Percentiles rank a stretch among this genome's conserved stretches.
Conservation (phyloP, 1,139 yeast species). For the Geotrichum macrosporum region DNA sequence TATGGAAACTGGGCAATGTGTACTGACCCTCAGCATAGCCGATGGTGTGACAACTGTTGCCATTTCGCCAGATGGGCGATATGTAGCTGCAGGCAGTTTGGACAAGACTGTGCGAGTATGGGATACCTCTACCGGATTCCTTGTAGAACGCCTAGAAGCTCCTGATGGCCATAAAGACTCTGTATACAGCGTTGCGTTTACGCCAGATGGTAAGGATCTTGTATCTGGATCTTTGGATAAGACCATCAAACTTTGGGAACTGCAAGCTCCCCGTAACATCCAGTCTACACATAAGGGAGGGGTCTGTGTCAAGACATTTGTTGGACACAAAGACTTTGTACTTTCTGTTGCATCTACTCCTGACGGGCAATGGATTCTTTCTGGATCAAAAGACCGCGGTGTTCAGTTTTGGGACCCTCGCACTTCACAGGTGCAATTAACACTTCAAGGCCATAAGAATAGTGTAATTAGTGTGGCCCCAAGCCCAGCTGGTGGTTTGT, state of each 20-base stretch:
- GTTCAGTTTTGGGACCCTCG: slow-evolving; percentile 95
- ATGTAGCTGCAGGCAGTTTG: slow-evolving; percentile 93
- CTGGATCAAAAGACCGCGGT: slow-evolving; percentile 96
- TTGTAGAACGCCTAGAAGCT: slow-evolving; percentile 88
- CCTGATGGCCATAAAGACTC: slow-evolving; percentile 97
- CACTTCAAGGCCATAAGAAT: slow-evolving; percentile 96
- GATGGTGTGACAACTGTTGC: slow-evolving; percentile 91
- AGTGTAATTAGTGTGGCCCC: slow-evolving; percentile 95
- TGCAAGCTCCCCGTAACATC: slow-evolving; percentile 48
- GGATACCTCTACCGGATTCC: slow-evolving; percentile 85
- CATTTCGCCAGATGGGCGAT: slow-evolving; percentile 77
- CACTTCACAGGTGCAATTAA: slow-evolving; percentile 86
- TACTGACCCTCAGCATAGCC: slow-evolving; percentile 59
- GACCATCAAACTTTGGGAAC: slow-evolving; percentile 93
- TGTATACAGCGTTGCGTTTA: slow-evolving; percentile 90
- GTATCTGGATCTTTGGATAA: slow-evolving; percentile 94
- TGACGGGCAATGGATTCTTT: slow-evolving; percentile 82
- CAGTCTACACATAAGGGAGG: slow-evolving; percentile 44
- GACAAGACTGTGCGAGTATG: slow-evolving; percentile 96
- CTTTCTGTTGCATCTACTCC: slow-evolving; percentile 93
- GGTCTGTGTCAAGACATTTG: slow-evolving; percentile 82
- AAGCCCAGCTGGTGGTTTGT: slow-evolving; percentile 70
- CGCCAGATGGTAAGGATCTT: slow-evolving; percentile 86
- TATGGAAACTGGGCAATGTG: slow-evolving; percentile 84
- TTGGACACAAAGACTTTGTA: slow-evolving; percentile 96